Percentiles rank a stretch among this genome's conserved stretches.
phyloP scores from a whole-genome alignment of 805 yeast genomes.

The Candida fluviatilis region DNA sequence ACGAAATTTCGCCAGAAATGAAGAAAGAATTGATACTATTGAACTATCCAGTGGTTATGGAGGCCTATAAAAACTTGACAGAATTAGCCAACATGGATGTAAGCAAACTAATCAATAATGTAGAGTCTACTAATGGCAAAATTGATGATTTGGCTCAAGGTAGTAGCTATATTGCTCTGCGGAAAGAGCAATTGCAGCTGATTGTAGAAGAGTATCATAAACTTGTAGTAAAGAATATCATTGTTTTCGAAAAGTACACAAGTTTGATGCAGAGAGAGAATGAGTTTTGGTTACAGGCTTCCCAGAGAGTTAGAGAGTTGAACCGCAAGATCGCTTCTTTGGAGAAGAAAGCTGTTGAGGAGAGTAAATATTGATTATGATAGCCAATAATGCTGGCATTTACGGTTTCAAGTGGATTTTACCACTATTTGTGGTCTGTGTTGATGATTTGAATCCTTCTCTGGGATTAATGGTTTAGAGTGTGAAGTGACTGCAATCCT shows the following conservation, averaged over 20 bases:
- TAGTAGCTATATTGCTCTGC: not conserved
- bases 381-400: too few relatives aligned
- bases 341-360: not conserved
- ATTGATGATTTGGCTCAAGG: conserved; percentile 10
- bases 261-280: conserved; percentile 19
- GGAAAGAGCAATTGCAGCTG: conserved; percentile 10
- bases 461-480: too few relatives aligned
- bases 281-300: conserved; percentile 22
- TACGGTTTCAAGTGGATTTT: too few relatives aligned
- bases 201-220: conserved; percentile 17
- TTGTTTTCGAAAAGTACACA: conserved; percentile 25
- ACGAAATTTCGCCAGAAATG: conserved; percentile 3
- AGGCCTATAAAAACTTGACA: conserved; percentile 17
- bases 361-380: not conserved
- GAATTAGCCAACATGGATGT: conserved; percentile 21
- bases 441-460: too few relatives aligned
- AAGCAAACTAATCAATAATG: conserved; percentile 16
- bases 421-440: too few relatives aligned
- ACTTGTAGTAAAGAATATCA: conserved; percentile 24
- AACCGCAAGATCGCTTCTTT: not conserved
- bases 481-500: too few relatives aligned
- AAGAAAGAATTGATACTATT: conserved; percentile 19
- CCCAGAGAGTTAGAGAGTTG: conserved; percentile 11
- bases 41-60: conserved; percentile 17
- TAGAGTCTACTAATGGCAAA: conserved; percentile 13